These are phyloP conservation scores for Immersiporthe knoxdaviesiana DNA, from an alignment of 2,329 filamentous ascomycete species.

Conservation along the genomic window DNA sequence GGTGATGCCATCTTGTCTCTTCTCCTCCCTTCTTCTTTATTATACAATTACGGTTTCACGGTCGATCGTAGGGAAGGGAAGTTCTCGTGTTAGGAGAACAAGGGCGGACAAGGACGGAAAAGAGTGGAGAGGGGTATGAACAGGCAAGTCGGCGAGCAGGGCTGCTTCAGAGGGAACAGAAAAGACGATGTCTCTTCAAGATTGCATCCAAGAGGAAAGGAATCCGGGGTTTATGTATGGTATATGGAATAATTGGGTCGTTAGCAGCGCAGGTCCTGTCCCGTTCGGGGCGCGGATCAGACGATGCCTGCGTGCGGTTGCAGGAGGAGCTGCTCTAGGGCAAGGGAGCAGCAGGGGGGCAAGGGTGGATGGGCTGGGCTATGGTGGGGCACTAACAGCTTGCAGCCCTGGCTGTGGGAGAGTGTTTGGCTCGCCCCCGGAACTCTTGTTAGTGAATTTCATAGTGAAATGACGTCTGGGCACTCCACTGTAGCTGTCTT, in stretches of 20 bases:
- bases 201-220: not conserved
- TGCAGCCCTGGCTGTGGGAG: not conserved
- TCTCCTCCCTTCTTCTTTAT: not conserved
- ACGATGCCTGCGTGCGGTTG: slow-evolving; percentile 1
- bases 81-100: not conserved
- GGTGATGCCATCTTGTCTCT: slow-evolving; percentile 49
- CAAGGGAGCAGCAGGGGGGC: not conserved
- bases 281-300: not conserved
- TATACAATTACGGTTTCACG: not conserved
- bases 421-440: not conserved
- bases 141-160: not conserved
- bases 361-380: not conserved
- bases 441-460: not conserved
- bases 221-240: not conserved
- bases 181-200: not conserved
- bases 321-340: not conserved
- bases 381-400: slow-evolving; percentile 13
- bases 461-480: slow-evolving; percentile 3
- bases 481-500: not conserved
- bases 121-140: not conserved
- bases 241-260: slow-evolving; percentile 5
- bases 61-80: not conserved
- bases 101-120: not conserved
- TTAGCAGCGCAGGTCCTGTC: not conserved
- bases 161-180: not conserved